phyloP scores from a whole-genome alignment of 257 asterid genomes.

The Gentiana straminea region DNA sequence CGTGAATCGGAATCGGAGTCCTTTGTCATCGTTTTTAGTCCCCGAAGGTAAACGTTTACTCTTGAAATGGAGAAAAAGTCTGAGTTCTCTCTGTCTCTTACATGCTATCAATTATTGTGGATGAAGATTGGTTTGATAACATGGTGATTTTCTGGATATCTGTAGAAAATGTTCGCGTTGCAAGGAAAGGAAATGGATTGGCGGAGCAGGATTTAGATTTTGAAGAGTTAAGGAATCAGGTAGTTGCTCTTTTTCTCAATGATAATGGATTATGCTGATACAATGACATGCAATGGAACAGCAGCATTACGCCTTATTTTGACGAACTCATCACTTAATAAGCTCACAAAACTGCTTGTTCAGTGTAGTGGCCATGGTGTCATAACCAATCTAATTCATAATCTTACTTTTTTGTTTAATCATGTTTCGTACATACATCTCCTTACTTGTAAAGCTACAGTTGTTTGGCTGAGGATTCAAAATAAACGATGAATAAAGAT shows the following conservation, averaged over 20 bases:
- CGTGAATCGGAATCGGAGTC: slow-evolving; percentile 42
- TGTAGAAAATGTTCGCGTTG: slow-evolving; percentile 20
- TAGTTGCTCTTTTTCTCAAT: slow-evolving; percentile 1
- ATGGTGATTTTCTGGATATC: slow-evolving; percentile 9
- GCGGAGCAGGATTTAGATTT: slow-evolving; percentile 22
- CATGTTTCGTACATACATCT: too few relatives aligned
- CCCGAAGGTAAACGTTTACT: slow-evolving; percentile 43
- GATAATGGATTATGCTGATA: too few relatives aligned
- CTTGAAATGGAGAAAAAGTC: background rate
- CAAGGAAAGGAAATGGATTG: slow-evolving; percentile 22
- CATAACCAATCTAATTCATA: too few relatives aligned
- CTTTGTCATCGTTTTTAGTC: slow-evolving; percentile 54
- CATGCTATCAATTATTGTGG: background rate
- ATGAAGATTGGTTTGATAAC: background rate
- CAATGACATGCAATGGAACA: too few relatives aligned
- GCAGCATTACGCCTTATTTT: too few relatives aligned
- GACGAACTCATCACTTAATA: too few relatives aligned
- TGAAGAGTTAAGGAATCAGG: slow-evolving; percentile 65
- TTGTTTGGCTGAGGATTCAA: too few relatives aligned
- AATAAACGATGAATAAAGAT: too few relatives aligned
- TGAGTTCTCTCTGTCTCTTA: background rate
- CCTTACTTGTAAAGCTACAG: too few relatives aligned
- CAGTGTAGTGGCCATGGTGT: too few relatives aligned
- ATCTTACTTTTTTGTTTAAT: too few relatives aligned
- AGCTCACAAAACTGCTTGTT: too few relatives aligned